phyloP scores from a whole-genome alignment of 352 stramenopile genomes.

The Globisporangium iwayamae region DNA sequence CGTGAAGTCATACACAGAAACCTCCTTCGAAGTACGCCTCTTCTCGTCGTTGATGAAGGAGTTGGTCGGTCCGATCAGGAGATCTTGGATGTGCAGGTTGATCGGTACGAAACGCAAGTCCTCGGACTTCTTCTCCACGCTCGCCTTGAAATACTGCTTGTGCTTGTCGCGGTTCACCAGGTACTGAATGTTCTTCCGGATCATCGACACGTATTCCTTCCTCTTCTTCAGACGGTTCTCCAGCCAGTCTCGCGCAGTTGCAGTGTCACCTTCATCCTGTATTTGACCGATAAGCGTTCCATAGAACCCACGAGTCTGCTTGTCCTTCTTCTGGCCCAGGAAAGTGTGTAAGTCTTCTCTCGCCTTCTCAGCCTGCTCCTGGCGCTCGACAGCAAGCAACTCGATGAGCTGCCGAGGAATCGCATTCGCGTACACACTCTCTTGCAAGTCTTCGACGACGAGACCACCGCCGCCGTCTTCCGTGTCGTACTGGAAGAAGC shows the following conservation, averaged over 20 bases:
- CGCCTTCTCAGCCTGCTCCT: constrained; percentile 77
- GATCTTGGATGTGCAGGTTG: constrained; percentile 85
- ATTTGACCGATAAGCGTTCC: constrained; percentile 85
- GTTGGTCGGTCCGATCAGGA: constrained; percentile 78
- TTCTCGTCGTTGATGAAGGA: constrained; percentile 84
- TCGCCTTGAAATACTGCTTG: constrained; percentile 89
- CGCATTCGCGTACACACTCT: constrained; percentile 72
- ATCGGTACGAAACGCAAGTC: constrained; percentile 85
- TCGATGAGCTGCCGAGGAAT: constrained; percentile 83
- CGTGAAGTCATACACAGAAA: constrained; percentile 82
- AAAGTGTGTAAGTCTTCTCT: constrained; percentile 76
- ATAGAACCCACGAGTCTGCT: constrained; percentile 80
- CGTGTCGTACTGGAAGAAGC: constrained; percentile 87
- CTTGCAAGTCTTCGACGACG: constrained; percentile 82
- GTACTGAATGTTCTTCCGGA: constrained; percentile 84
- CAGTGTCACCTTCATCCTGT: constrained; percentile 79
- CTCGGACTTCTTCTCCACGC: constrained; percentile 80
- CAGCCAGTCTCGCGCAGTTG: constrained; percentile 73
- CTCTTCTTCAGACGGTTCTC: constrained; percentile 72
- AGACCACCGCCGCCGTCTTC: constrained; percentile 74
- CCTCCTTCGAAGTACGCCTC: constrained; percentile 71
- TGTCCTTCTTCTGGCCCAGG: constrained; percentile 85
- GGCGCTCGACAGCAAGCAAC: constrained; percentile 67
- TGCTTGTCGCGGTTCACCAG: constrained; percentile 85
- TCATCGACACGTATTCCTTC: constrained; percentile 78